Evolutionary conservation across 805 yeast species (phyloP).

Genomic region (Saccharomyces kudriavzevii): DNA sequence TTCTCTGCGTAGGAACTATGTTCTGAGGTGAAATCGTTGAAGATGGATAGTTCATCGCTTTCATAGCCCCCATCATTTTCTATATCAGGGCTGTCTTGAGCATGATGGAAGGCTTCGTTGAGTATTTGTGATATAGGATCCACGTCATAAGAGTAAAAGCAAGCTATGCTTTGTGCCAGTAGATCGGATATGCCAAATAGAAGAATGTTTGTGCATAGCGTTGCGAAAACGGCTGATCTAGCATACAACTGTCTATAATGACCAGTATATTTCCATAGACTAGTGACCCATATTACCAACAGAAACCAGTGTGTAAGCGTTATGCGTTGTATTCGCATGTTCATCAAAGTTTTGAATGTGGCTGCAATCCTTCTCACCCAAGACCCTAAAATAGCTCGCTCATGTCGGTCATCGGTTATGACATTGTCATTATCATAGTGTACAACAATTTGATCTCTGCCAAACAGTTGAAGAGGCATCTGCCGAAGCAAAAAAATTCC

Average conservation of each 20-base stretch:
- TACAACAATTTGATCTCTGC: conserved; percentile 13
- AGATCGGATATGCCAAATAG: conserved; percentile 88
- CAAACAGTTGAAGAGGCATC: conserved; percentile 19
- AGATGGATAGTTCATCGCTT: conserved; percentile 20
- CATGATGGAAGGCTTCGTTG: conserved; percentile 8
- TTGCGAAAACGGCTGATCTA: conserved; percentile 62
- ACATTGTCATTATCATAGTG: conserved; percentile 5
- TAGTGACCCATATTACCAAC: conserved; percentile 39
- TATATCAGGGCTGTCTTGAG: conserved; percentile 3
- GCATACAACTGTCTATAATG: conserved; percentile 55
- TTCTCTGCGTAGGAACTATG: background rate
- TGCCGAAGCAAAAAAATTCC: background rate
- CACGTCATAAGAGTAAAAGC: conserved; percentile 20
- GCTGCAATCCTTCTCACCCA: background rate
- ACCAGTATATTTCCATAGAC: conserved; percentile 47
- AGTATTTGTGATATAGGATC: conserved; percentile 19
- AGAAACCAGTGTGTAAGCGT: conserved; percentile 53
- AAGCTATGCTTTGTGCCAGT: conserved; percentile 66
- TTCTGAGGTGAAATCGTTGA: conserved; percentile 18
- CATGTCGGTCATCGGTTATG: too few species aligned
- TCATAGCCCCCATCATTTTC: conserved; percentile 12
- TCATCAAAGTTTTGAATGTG: background rate
- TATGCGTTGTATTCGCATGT: conserved; percentile 33
- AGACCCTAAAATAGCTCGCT: background rate
- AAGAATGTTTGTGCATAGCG: conserved; percentile 70